Evolutionary conservation across 1,139 yeast genomes (phyloP).

Genomic region (Candida freyschussii): DNA sequence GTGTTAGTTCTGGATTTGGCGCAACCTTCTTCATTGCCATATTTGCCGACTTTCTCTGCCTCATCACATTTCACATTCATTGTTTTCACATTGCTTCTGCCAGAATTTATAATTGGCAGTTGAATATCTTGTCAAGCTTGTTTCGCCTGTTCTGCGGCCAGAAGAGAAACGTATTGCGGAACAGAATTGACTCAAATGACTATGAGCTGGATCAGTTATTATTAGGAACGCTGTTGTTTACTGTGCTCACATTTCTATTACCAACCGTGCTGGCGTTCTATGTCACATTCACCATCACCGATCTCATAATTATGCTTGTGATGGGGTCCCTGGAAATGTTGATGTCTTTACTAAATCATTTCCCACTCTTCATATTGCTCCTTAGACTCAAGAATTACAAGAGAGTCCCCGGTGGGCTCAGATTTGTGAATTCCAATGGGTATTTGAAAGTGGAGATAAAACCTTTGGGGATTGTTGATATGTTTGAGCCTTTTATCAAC

Average conservation of each 20-base stretch:
- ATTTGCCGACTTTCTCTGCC: conserved; percentile 56
- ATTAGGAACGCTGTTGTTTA: conserved; percentile 83
- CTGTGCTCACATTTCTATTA: conserved; percentile 66
- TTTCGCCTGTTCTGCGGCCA: conserved; percentile 87
- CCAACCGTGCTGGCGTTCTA: conserved; percentile 91
- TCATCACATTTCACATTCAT: conserved; percentile 67
- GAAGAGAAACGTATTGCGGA: conserved; percentile 75
- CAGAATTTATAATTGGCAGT: conserved; percentile 71
- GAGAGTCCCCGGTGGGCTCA: conserved; percentile 87
- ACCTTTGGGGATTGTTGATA: conserved; percentile 39
- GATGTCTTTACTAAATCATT: conserved; percentile 68
- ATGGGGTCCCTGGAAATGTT: conserved; percentile 55
- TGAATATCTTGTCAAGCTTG: conserved; percentile 62
- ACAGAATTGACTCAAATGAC: conserved; percentile 79
- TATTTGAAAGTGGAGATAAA: conserved; percentile 34
- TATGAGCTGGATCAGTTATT: conserved; percentile 84
- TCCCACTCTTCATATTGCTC: conserved; percentile 79
- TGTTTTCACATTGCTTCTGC: conserved; percentile 78
- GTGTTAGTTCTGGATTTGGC: conserved; percentile 49
- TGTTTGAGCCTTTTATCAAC: conserved; percentile 45
- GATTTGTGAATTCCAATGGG: conserved; percentile 32
- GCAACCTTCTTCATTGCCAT: conserved; percentile 66
- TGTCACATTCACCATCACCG: conserved; percentile 58
- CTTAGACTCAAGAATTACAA: conserved; percentile 76
- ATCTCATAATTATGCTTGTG: conserved; percentile 46